A percentile compares a stretch with the other conserved stretches of the same genome.
Evolutionary conservation across 1,139 yeast genomes (phyloP).

Genomic region (Arxiozyma bovina): DNA sequence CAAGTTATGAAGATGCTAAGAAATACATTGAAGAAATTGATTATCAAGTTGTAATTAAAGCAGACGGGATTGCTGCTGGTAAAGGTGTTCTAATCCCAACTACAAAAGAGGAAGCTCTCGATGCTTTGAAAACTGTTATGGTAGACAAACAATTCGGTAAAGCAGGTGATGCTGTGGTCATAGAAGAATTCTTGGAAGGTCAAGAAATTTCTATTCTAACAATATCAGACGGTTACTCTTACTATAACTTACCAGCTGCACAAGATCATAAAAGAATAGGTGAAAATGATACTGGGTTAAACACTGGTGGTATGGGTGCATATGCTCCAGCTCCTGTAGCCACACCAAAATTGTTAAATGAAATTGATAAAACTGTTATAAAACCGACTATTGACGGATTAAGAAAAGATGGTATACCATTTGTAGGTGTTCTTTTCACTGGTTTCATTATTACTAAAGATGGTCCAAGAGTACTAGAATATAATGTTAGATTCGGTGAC

Average conservation of each 20-base stretch:
- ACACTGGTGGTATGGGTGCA: constrained; percentile 99
- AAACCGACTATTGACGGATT: constrained; percentile 93
- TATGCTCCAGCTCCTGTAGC: constrained; percentile 99
- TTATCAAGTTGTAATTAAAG: constrained; percentile 85
- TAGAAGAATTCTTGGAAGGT: constrained; percentile 94
- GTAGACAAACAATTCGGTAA: constrained; percentile 78
- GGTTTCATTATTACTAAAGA: constrained; percentile 81
- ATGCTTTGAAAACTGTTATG: constrained; percentile 84
- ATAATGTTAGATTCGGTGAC: constrained; percentile 96
- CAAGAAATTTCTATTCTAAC: constrained; percentile 93
- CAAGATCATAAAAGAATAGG: constrained; percentile 97
- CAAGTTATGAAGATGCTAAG: constrained; percentile 64
- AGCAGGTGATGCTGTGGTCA: constrained; percentile 95
- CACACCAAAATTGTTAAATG: constrained; percentile 54
- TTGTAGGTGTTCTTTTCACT: constrained; percentile 93
- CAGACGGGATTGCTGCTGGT: constrained; percentile 98
- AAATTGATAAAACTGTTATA: constrained; percentile 64
- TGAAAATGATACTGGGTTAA: constrained; percentile 86
- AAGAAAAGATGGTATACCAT: constrained; percentile 93
- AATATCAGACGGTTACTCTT: constrained; percentile 87
- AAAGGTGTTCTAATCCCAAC: constrained; percentile 95
- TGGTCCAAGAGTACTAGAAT: constrained; percentile 93
- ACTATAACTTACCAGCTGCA: constrained; percentile 88
- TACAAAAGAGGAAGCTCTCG: constrained; percentile 72
- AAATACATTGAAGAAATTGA: constrained; percentile 56